Base-by-base conservation (phyloP, 768 basidiomycete species). In the Suillus decipiens region DNA sequence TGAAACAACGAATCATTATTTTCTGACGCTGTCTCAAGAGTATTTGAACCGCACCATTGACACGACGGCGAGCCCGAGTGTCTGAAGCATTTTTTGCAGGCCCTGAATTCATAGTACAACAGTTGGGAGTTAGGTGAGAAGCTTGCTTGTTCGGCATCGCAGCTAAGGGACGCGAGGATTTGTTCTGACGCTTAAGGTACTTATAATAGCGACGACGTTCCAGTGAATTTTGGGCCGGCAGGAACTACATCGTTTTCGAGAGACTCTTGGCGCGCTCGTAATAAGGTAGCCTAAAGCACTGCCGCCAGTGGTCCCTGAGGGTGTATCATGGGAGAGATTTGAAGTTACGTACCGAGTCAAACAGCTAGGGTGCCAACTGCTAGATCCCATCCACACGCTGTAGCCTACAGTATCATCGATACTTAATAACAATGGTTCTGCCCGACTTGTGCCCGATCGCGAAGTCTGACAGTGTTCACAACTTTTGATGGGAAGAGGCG, bases 1-100 rank as follows among this genome's bases (percentile, higher is more conserved):
- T 65, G 34, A 61, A 45, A 28, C 47, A 42, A 19, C 39, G 39
- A 41, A n/a, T 8, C 17, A 28, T 37, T 22, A 41, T 24, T 57
- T 19, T 11, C 12, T 31, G 28, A 19, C 28, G 22, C 24, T 57
- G 24, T 31, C 17, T 39, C 51, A 3, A 57, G 10, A 31, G 19
- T 6, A 41, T 41, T 39, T 57, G 28, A 12, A n/a, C 56, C 19
- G 11, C 41, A 57, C 56, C 56, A 57, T 57, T 24, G 17, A 41
- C 37, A 41, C 56, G 17, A 24, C 11, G 56, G 37, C 11, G 56
- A 57, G 56, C 24, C 17, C 11, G 56, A 31, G 17, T 37, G 6
- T 41, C 24, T 41, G 39, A 28, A 17, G 15, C 9, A 31, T 57
- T 42, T 57, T 17, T 39, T 28, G 10, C 56, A 31, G 39, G 56